Evolutionary conservation across 306 rosid genomes (phyloP), one percentile per base, ranked within the genome.

Genomic region (Begonia masoniana): DNA sequence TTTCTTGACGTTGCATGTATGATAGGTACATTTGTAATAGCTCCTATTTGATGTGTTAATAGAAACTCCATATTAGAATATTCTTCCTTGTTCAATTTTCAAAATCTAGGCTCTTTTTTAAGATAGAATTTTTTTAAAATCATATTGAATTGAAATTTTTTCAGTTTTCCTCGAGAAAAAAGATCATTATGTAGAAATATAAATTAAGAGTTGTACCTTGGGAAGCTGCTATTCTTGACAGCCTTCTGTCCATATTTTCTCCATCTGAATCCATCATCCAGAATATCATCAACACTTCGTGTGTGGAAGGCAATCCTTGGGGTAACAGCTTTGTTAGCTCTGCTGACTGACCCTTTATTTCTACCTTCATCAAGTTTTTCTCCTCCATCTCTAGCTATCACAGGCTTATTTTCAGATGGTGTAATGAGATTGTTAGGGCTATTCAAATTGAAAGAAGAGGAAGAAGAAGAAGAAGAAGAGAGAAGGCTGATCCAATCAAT

Each of bases 1-100:
- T 19, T 57, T 57, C 62, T 57, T 57, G 41, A 57, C 62, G 24
- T 23, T 57, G 51, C 62, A 57, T 43, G 62, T 57, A 19, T 45
- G 62, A 2, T 46, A 41, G 36, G 39, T 10, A 12, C 62, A 57
- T 9, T 51, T 50, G 51, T 43, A 57, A 11, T 57, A 57, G 52
- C 62, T 57, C 62, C 62, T 57, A 15, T 31, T 5, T 43, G 6
- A 17, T 57, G 19, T 54, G 15, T 11, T 31, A 8, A 35, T 10
- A 35, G 6, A 55, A 39, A 24, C 12, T 12, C 10, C n/a, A 19
- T 17, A 12, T 24, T 53, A 19, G n/a, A 17, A 10, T 16, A 10
- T 23, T 2, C 31, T 52, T 23, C 14, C 56, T 21, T 23, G 8
- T 57, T 45, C 49, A 45, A 57, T 31, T 31, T 31, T 31, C 39